Conservation (phyloP, 306 rosid species). For the Corylus americana region DNA sequence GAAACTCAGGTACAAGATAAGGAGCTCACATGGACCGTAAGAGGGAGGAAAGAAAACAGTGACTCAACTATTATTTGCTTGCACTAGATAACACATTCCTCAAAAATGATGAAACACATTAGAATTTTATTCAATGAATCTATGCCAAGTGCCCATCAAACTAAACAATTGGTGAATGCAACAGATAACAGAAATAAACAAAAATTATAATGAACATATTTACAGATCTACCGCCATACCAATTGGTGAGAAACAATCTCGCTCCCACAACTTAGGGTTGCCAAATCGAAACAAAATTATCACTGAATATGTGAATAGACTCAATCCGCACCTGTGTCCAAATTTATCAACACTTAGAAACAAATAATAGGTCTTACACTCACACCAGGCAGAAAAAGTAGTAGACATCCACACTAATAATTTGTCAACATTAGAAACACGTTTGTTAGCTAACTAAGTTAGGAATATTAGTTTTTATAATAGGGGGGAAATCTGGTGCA, state of each 20-base stretch:
- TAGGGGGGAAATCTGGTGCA: neutral
- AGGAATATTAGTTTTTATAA: neutral
- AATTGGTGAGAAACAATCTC: slow-evolving; percentile 32
- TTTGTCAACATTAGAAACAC: neutral
- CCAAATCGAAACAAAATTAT: slow-evolving; percentile 35
- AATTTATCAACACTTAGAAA: slow-evolving; percentile 26
- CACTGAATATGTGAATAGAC: slow-evolving; percentile 26
- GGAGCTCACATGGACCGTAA: neutral
- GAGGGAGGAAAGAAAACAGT: neutral
- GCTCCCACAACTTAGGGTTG: slow-evolving; percentile 28
- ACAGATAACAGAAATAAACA: slow-evolving; percentile 23
- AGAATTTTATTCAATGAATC: slow-evolving; percentile 44
- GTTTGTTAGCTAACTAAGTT: neutral
- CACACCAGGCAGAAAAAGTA: neutral
- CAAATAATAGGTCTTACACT: neutral
- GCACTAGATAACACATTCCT: slow-evolving; percentile 36
- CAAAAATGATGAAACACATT: slow-evolving; percentile 33
- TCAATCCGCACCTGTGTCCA: slow-evolving; percentile 49
- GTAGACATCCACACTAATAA: neutral
- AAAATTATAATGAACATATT: slow-evolving; percentile 36
- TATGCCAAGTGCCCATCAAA: slow-evolving; percentile 31
- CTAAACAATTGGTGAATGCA: slow-evolving; percentile 25
- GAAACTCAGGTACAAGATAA: neutral
- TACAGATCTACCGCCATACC: slow-evolving; percentile 50
- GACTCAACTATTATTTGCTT: slow-evolving; percentile 11